Evolutionary conservation across 768 basidiomycete species (phyloP).

Genomic region (Dacryopinax primogenitus): DNA sequence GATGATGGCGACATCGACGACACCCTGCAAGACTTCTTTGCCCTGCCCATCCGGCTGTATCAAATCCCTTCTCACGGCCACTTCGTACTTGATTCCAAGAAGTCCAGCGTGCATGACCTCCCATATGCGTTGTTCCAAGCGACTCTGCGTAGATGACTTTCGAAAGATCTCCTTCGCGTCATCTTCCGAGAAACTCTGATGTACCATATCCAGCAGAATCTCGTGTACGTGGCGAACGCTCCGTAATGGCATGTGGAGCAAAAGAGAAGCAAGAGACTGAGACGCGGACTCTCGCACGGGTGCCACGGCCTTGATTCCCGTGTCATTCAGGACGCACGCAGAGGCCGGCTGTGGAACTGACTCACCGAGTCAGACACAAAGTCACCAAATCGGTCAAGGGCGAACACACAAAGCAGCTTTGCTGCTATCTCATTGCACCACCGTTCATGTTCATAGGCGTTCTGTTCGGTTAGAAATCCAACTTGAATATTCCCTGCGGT

Average conservation of each 20-base stretch:
- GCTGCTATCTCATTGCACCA: constrained; percentile 86
- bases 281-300: constrained; percentile 94
- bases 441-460: constrained; percentile 55
- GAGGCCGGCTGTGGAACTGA: not conserved
- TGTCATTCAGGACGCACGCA: not conserved
- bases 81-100: constrained; percentile 93
- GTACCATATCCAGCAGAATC: constrained; percentile 83
- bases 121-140: constrained; percentile 53
- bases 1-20: constrained; percentile 80
- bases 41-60: constrained; percentile 41
- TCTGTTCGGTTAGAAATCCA: constrained; percentile 40
- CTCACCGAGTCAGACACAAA: constrained; percentile 81
- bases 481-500: constrained; percentile 28
- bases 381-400: constrained; percentile 95
- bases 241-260: constrained; percentile 74
- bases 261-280: constrained; percentile 79
- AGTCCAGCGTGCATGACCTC: constrained; percentile 96
- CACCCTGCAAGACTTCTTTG: constrained; percentile 52
- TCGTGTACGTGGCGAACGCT: constrained; percentile 70
- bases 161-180: not conserved
- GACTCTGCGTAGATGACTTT: not conserved
- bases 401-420: constrained; percentile 76
- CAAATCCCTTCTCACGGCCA: constrained; percentile 80
- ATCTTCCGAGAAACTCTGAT: constrained; percentile 53
- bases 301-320: constrained; percentile 53